Evolutionary conservation across 371 early-diverging fungal species (phyloP).

Genomic region (Mucor irregularis): DNA sequence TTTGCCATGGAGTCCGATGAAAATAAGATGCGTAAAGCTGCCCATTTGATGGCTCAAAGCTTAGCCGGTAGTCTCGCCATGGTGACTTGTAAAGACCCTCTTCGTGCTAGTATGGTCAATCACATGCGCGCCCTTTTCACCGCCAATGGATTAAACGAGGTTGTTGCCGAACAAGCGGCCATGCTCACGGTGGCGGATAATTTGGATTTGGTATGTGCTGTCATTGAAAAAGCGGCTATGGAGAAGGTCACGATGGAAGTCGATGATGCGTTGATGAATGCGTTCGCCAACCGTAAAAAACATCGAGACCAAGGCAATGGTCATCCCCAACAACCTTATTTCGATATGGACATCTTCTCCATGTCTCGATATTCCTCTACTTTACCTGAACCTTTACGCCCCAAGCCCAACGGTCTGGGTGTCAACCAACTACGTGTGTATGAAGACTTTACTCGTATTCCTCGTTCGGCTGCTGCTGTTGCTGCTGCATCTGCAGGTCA

Average conservation of each 20-base stretch:
- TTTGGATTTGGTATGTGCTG: conserved; percentile 86
- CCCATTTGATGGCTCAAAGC: conserved; percentile 91
- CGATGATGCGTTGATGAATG: conserved; percentile 71
- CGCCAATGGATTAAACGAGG: conserved; percentile 66
- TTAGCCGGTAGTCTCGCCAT: conserved; percentile 80
- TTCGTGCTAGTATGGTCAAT: conserved; percentile 84
- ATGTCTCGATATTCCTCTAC: conserved; percentile 75
- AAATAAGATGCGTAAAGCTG: conserved; percentile 88
- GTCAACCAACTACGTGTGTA: conserved; percentile 79
- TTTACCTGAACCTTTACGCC: conserved; percentile 82
- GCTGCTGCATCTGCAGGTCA: conserved; percentile 19
- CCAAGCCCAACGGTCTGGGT: conserved; percentile 80
- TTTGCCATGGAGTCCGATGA: conserved; percentile 94
- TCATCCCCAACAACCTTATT: conserved; percentile 90
- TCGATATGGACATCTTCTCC: conserved; percentile 78
- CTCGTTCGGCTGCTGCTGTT: conserved; percentile 28
- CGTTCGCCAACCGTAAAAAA: conserved; percentile 75
- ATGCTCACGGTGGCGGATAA: conserved; percentile 85
- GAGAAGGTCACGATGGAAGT: conserved; percentile 89
- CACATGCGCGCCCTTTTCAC: conserved; percentile 76
- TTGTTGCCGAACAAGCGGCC: conserved; percentile 80
- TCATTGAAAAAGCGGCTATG: conserved; percentile 92
- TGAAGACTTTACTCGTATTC: conserved; percentile 67
- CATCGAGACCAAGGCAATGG: conserved; percentile 75
- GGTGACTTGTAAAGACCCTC: conserved; percentile 91